Evolutionary conservation across 257 asterid genomes (phyloP), one percentile per base, ranked within the genome.

Genomic region (Plectranthus barbatus): DNA sequence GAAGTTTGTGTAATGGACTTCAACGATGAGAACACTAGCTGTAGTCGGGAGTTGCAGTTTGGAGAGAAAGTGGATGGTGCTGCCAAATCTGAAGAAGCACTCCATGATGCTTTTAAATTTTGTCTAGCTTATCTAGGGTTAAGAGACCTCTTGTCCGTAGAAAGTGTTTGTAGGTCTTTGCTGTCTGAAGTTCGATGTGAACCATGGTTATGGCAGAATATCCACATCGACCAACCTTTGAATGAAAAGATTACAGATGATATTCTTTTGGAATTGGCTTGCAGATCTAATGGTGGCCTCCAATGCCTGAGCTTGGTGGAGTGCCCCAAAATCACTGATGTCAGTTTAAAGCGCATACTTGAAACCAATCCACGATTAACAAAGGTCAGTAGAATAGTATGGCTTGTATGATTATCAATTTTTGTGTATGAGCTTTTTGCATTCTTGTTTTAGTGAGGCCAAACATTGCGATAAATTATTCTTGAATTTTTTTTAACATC

Each of bases 211-310:
- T 88, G 98, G 98, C 81, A 60, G 80, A 75, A 61, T 40, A 75
- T 92, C 63, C 93, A 79, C 76, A 78, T 92, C n/a, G 89, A 79
- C 42, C 73, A 68, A 64, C 86, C 97, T 31, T 69, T 86, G 67
- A 86, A 73, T 53, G 92, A 86, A 55, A 81, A 65, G 79, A 79
- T 92, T 40, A 83, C 87, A 5, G 91, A 92, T 62, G 93, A 86
- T 69, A 19, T 51, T 71, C 97, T 92, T 48, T 13, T 80, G 62
- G 66, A 65, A 40, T 64, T 92, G 67, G 67, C 84, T 60, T 56
- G 75, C 61, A 77, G 91, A 72, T 95, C 95, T 21, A 80, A 79
- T 53, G 95, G 97, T 20, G 64, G 48, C 44, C 78, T 92, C 67
- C 80, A 75, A 56, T 80, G 89, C 73, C 65, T 92, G 79, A 78